Evolutionary conservation across 2,329 filamentous ascomycete genomes (phyloP), one percentile per base, ranked within the genome.

Genomic region (Simplicillium sp.): DNA sequence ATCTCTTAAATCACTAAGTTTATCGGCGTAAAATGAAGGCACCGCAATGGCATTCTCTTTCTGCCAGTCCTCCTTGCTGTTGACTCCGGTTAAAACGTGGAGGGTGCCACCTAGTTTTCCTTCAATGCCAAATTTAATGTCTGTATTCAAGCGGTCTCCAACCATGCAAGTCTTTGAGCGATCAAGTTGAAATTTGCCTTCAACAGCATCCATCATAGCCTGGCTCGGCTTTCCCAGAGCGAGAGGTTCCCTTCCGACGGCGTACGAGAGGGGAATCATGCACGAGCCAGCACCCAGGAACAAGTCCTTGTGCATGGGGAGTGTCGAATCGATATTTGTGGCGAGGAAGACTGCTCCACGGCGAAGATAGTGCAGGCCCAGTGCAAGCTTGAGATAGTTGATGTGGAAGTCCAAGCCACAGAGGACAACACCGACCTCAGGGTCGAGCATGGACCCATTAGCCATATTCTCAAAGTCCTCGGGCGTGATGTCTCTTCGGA

Each of bases 151-250:
- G 25, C 92, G 75, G 61, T 98, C 92, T 7, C 92, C 92, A 34
- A 98, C 77, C 92, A 98, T 98, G 64, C 92, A 97, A 1, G 92
- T 86, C 51, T 80, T 80, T 45, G 73, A 77, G 31, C 89, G 77
- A 59, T 97, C 82, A 40, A 98, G 83, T 50, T 84, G 74, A 61
- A 97, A 96, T 63, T 94, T 95, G 44, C 90, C 90, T 68, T 97
- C 90, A 43, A 98, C 84, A 3, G 92, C 88, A 60, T 97, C 90
- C 90, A 98, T 95, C 92, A 98, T 98, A 4, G 90, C 90, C 67
- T 95, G 88, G 58, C 87, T 95, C 3, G 92, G 92, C 67, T 98
- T 98, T 1, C 92, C 92, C 33, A 97, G 67, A 3, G 86, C 80
- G 28, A 87, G 64, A 1, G 92, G 90, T 53, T 84, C 71, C 57